phyloP scores from a whole-genome alignment of 176 grass and related monocot genomes.

The Elymus sibiricus region DNA sequence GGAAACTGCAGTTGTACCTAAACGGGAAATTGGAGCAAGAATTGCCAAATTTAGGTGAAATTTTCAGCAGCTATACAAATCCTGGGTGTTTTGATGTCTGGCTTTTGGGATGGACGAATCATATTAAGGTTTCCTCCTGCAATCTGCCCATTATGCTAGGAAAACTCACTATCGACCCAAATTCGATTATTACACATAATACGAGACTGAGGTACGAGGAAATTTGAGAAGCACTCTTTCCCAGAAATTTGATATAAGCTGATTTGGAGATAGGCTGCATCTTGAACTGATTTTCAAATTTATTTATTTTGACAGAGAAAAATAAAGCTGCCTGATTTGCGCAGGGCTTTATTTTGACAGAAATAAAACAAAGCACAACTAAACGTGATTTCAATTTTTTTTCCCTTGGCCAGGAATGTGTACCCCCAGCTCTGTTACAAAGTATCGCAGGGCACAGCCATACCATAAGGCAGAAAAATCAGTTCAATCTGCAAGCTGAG shows the following conservation, averaged over 20 bases:
- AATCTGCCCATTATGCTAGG: too few species aligned
- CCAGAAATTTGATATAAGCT: too few species aligned
- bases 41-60: not conserved
- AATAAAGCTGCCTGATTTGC: too few species aligned
- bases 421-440: not conserved
- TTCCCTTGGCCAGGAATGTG: not conserved
- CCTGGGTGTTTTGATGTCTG: not conserved
- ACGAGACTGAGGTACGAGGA: too few species aligned
- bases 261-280: not conserved
- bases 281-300: too few species aligned
- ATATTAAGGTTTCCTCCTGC: not conserved
- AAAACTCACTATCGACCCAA: too few species aligned
- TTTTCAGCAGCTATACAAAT: not conserved
- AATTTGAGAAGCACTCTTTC: too few species aligned
- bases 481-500: not conserved
- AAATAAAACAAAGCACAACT: too few species aligned
- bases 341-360: not conserved
- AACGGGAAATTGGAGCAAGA: too few species aligned
- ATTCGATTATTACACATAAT: too few species aligned
- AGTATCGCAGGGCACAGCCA: not conserved
- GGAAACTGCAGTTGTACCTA: not conserved
- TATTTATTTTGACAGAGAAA: not conserved
- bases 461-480: not conserved
- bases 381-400: not conserved
- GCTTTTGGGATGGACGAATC: too few species aligned